Evolutionary conservation across 148 eudicot species (phyloP).

Genomic region (Fagopyrum homotropicum): DNA sequence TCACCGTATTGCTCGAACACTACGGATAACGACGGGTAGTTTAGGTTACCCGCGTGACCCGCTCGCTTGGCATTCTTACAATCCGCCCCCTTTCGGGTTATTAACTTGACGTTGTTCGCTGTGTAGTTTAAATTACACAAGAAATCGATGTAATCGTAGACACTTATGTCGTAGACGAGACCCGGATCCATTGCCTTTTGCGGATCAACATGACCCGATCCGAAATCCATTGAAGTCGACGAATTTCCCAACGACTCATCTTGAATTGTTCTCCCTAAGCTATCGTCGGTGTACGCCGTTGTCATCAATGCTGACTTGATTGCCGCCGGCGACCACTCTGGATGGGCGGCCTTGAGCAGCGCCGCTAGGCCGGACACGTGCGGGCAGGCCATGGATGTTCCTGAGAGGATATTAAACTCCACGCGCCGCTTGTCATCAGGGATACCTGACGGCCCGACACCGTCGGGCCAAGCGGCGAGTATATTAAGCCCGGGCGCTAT

Average conservation of each 20-base stretch:
- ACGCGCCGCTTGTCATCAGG: constrained; percentile 43
- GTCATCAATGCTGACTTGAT: constrained; percentile 82
- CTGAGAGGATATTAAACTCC: constrained; percentile 86
- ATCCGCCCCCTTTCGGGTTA: constrained; percentile 56
- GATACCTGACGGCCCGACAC: constrained; percentile 68
- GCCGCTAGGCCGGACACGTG: constrained; percentile 90
- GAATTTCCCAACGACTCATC: constrained; percentile 72
- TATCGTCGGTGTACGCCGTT: constrained; percentile 64
- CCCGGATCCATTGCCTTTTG: constrained; percentile 94
- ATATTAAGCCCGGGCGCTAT: constrained; percentile 92
- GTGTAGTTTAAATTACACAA: constrained; percentile 80
- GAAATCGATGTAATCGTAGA: constrained; percentile 71
- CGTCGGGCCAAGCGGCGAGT: constrained; percentile 79
- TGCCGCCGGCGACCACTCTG: constrained; percentile 88
- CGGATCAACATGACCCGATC: constrained; percentile 90
- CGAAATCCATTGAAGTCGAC: constrained; percentile 76
- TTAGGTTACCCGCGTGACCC: constrained; percentile 78
- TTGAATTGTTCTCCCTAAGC: constrained; percentile 36
- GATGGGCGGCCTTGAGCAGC: constrained; percentile 79
- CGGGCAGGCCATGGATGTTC: constrained; percentile 96
- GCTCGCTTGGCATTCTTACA: constrained; percentile 54
- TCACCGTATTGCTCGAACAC: constrained; percentile 78
- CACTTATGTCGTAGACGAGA: constrained; percentile 54
- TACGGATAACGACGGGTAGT: constrained; percentile 65
- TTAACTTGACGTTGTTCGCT: constrained; percentile 41